These are phyloP conservation scores for Camellia lanceoleosa DNA, from an alignment of 148 eudicot genomes.

Conservation along the genomic window DNA sequence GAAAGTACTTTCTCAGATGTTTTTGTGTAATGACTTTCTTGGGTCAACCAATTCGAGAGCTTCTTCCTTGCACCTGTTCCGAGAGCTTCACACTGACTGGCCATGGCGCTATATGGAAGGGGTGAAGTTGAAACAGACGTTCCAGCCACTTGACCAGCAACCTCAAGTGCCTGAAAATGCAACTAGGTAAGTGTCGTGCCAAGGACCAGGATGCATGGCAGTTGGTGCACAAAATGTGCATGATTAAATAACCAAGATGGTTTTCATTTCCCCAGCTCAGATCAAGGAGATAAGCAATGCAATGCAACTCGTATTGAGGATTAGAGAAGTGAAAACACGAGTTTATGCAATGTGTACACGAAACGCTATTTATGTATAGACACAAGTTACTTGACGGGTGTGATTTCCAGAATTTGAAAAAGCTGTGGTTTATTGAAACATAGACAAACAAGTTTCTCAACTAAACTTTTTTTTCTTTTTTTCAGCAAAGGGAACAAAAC, in stretches of 20 bases:
- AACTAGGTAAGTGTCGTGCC: neutral
- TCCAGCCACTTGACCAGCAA: conserved; percentile 93
- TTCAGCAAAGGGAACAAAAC: too few species aligned
- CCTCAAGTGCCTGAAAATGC: conserved; percentile 72
- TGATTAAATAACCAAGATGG: neutral
- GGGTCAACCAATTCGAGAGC: conserved; percentile 72
- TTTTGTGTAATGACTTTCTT: conserved; percentile 34
- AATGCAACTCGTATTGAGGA: neutral
- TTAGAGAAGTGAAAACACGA: neutral
- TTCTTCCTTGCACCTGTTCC: conserved; percentile 75
- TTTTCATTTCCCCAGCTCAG: neutral
- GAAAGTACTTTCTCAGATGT: conserved; percentile 12
- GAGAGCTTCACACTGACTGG: conserved; percentile 83
- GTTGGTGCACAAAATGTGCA: neutral
- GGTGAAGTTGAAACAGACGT: conserved; percentile 77
- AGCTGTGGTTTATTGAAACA: neutral
- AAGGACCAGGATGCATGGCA: neutral
- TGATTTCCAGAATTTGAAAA: neutral
- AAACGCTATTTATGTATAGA: neutral
- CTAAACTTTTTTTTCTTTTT: too few species aligned
- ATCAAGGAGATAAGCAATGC: neutral
- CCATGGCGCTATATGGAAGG: conserved; percentile 73
- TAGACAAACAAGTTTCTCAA: too few species aligned
- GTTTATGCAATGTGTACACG: neutral
- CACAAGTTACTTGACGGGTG: neutral